Base-by-base conservation (phyloP, 805 yeast species). In the Kodamaea jinghongensis region DNA sequence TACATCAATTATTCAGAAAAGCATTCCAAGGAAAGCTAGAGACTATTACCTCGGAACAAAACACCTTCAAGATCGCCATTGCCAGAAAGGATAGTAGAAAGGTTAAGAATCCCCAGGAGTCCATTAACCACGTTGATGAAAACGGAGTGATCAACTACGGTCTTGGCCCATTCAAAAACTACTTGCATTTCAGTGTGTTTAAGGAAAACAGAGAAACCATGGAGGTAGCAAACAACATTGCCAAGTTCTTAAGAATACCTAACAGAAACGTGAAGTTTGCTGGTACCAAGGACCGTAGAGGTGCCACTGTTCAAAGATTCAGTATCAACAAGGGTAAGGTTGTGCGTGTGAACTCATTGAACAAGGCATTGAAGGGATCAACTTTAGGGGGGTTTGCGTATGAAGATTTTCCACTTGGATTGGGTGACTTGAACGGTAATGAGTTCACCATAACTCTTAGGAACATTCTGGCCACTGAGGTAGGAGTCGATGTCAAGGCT, bases 261-360 rank as follows among this genome's bases (percentile, higher is more conserved):
- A 69, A 83, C 4, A 83, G 81, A 47, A 57, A 70, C 29, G 72
- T 93, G 26, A 73, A 86, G 38, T 88, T 81, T 60, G 95, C 97
- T 0, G 99, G 99, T 15, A 95, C 99, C 2, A 93, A 93, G 55
- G 99, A 93, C 60, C 77, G 98, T 51, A 79, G 99, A 58, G 99
- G 95, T 35, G 90, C 87, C 16, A 93, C 99, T 4, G 88, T 88
- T 37, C 99, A 93, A 63, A 76, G 79, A 45, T 73, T 83, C 43
- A 80, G 87, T 13, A 68, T 88, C 34, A 76, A 80, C 39, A 79
- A 78, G 48, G 78, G 86, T 38, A 76, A 81, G 43, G 82, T 83
- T 11, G 87, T 79, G 27, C 73, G 99, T 50, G 76, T 91, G 9
- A 80, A 80, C 42, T 77, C 83, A 6, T 71, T 93, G 47, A 91